A percentile compares a stretch with the other conserved stretches of the same genome.
Conservation (phyloP, 2,329 filamentous ascomycete species). For the Plectosphaerella plurivora region DNA sequence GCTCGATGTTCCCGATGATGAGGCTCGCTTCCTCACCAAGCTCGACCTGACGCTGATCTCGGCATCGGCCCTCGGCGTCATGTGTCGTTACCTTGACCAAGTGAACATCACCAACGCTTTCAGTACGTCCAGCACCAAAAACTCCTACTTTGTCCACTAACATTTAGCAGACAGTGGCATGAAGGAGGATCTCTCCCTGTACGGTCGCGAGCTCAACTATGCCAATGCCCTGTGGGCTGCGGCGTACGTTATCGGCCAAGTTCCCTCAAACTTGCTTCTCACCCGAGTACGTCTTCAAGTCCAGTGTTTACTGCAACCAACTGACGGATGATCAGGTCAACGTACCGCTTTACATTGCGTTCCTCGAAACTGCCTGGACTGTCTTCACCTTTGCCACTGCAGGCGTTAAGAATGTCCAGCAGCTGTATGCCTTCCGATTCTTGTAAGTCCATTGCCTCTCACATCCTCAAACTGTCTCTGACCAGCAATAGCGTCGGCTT, state of each 20-base stretch:
- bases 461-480: too few species aligned
- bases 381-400: slow-evolving; percentile 21
- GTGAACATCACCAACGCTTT: slow-evolving; percentile 22
- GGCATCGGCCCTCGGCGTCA: slow-evolving; percentile 18
- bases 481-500: slow-evolving; percentile 15
- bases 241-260: slow-evolving; percentile 23
- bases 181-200: slow-evolving; percentile 23
- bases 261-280: slow-evolving; percentile 21
- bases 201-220: slow-evolving; percentile 25
- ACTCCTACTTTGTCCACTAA: too few species aligned
- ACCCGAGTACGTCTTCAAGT: slow-evolving; percentile 10
- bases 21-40: slow-evolving; percentile 19
- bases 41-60: slow-evolving; percentile 21
- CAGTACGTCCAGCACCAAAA: slow-evolving; percentile 9
- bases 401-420: slow-evolving; percentile 14
- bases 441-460: slow-evolving; percentile 8
- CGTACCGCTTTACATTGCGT: slow-evolving; percentile 17
- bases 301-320: not conserved
- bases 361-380: slow-evolving; percentile 17
- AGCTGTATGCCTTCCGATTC: slow-evolving; percentile 20
- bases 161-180: slow-evolving; percentile 18
- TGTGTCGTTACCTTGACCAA: slow-evolving; percentile 20
- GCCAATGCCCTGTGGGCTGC: slow-evolving; percentile 22
- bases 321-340: slow-evolving; percentile 10
- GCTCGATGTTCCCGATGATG: slow-evolving; percentile 18